Evolutionary conservation across 331 rosid species (phyloP).

Genomic region (Ulmus americana): DNA sequence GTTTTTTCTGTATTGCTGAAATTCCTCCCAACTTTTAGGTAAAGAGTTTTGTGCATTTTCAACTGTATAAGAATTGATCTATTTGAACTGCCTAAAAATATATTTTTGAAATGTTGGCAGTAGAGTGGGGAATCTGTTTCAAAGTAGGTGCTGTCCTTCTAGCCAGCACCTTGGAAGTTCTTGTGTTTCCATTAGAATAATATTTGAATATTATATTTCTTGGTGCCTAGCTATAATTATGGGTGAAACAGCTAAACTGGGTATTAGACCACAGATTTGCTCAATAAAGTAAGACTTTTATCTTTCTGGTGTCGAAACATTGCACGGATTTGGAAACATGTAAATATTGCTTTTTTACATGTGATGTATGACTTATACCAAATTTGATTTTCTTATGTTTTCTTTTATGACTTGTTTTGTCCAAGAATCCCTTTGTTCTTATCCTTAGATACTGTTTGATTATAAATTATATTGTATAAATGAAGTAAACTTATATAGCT

Average conservation of each 20-base stretch:
- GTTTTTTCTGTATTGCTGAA: neutral
- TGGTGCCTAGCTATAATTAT: neutral
- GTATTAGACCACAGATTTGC: neutral
- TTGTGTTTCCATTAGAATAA: neutral
- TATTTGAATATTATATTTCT: neutral
- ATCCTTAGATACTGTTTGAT: neutral
- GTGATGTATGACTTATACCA: neutral
- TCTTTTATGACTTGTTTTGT: neutral
- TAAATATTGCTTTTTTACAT: neutral
- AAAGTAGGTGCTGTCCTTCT: neutral
- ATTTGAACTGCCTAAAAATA: neutral
- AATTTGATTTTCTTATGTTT: neutral
- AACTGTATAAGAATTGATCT: too few relatives aligned
- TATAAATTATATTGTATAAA: neutral
- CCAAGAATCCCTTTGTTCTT: neutral
- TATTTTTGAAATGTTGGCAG: neutral
- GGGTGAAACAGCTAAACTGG: neutral
- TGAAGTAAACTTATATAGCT: too few relatives aligned
- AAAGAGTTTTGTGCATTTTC: neutral
- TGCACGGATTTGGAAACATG: neutral
- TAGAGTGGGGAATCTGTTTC: neutral
- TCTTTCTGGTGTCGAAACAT: neutral
- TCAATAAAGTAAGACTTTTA: neutral
- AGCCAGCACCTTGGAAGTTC: neutral
- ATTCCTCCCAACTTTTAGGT: conserved; percentile 3